phyloP scores from a whole-genome alignment of 2,329 filamentous ascomycete species.

The Aureobasidium melanogenum region DNA sequence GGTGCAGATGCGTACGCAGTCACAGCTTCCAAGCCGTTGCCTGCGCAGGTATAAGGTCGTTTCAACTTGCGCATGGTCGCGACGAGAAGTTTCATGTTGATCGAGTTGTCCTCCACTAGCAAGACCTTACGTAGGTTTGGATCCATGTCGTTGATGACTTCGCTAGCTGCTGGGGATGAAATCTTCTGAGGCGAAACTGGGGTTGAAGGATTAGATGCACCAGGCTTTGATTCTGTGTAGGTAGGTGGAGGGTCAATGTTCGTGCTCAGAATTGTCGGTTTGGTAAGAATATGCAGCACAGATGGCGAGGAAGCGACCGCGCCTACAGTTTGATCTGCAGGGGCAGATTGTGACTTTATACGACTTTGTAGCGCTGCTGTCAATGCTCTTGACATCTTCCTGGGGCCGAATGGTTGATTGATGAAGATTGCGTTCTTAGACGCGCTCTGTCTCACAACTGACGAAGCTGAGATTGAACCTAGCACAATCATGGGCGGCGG shows the following conservation, averaged over 20 bases:
- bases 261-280: not conserved
- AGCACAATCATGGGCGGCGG: conserved; percentile 4
- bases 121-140: conserved; percentile 15
- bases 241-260: not conserved
- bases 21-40: conserved; percentile 41
- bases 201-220: not conserved
- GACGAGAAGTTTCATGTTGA: conserved; percentile 23
- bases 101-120: conserved; percentile 26
- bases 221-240: not conserved
- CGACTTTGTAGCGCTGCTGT: not conserved
- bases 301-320: not conserved
- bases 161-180: not conserved
- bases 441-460: not conserved
- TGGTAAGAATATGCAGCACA: not conserved
- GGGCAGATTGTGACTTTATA: not conserved
- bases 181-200: not conserved
- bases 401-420: conserved; percentile 18
- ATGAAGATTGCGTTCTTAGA: conserved; percentile 6
- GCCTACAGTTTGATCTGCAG: not conserved
- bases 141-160: not conserved
- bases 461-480: not conserved
- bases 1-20: conserved; percentile 28
- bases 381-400: conserved; percentile 16
- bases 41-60: conserved; percentile 22
- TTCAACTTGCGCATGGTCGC: conserved; percentile 18